Evolutionary conservation across 805 yeast genomes (phyloP).

Genomic region (Wilhelminamyces savonicus): DNA sequence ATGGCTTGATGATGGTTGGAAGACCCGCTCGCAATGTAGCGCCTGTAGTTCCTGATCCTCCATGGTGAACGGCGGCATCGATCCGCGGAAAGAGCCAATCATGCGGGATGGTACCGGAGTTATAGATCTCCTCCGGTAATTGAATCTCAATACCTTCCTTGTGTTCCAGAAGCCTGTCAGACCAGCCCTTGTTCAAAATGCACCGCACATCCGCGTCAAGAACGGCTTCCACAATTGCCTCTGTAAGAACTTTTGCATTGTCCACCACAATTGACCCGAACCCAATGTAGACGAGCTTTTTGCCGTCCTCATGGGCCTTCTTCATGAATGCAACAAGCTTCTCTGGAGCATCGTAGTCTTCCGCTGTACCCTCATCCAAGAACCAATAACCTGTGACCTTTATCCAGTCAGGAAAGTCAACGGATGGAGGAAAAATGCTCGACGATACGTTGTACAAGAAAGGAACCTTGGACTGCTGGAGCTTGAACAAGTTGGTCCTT

Average conservation of each 20-base stretch:
- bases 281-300: conserved; percentile 84
- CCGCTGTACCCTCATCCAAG: conserved; percentile 56
- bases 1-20: conserved; percentile 89
- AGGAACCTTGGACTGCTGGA: conserved; percentile 79
- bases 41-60: conserved; percentile 96
- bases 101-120: conserved; percentile 75
- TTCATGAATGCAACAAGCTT: conserved; percentile 54
- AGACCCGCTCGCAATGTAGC: conserved; percentile 80
- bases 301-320: conserved; percentile 51
- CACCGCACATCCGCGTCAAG: conserved; percentile 76
- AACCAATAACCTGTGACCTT: conserved; percentile 96
- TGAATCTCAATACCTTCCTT: conserved; percentile 28
- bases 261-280: conserved; percentile 93
- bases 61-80: conserved; percentile 96
- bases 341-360: conserved; percentile 52
- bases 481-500: conserved; percentile 58
- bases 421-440: conserved; percentile 81
- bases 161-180: conserved; percentile 55
- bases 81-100: conserved; percentile 89
- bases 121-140: conserved; percentile 63
- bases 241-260: conserved; percentile 71
- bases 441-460: conserved; percentile 88
- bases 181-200: conserved; percentile 91
- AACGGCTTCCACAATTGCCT: conserved; percentile 75
- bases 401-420: conserved; percentile 94